These are phyloP conservation scores for Solanum piurae DNA, from an alignment of 257 asterid genomes.

Conservation along the genomic window DNA sequence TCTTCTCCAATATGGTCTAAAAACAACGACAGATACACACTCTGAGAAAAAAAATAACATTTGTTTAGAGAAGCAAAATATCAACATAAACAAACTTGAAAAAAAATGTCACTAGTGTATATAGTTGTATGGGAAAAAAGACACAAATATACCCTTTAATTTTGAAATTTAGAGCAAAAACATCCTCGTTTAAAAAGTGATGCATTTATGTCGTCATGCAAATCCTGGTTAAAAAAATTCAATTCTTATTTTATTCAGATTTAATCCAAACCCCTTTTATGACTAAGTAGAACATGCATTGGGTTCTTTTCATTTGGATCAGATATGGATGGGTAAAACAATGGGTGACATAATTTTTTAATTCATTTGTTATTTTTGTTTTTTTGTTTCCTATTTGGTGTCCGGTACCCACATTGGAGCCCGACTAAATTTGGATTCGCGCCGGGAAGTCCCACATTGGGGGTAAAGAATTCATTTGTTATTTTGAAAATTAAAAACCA, in stretches of 20 bases:
- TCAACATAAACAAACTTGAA: neutral
- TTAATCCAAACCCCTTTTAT: neutral
- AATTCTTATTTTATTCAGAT: too few relatives aligned
- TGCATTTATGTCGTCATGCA: neutral
- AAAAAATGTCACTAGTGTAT: neutral
- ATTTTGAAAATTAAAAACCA: too few relatives aligned
- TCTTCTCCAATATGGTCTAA: neutral
- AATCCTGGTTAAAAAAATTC: neutral
- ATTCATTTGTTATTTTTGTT: neutral
- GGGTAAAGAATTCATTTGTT: neutral
- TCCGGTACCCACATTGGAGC: too few relatives aligned
- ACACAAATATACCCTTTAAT: too few relatives aligned
- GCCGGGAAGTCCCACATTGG: too few relatives aligned
- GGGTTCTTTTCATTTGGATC: neutral
- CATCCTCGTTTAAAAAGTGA: neutral
- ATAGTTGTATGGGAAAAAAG: neutral
- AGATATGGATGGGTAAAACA: neutral
- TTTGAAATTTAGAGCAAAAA: neutral
- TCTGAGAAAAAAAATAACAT: neutral
- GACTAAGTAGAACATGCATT: neutral
- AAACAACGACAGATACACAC: neutral
- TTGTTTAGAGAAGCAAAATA: neutral
- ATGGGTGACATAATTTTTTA: too few relatives aligned
- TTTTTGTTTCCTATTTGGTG: too few relatives aligned
- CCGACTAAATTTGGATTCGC: too few relatives aligned